Base-by-base conservation (phyloP, 257 asterid species). In the Nicotiana obtusifolia region DNA sequence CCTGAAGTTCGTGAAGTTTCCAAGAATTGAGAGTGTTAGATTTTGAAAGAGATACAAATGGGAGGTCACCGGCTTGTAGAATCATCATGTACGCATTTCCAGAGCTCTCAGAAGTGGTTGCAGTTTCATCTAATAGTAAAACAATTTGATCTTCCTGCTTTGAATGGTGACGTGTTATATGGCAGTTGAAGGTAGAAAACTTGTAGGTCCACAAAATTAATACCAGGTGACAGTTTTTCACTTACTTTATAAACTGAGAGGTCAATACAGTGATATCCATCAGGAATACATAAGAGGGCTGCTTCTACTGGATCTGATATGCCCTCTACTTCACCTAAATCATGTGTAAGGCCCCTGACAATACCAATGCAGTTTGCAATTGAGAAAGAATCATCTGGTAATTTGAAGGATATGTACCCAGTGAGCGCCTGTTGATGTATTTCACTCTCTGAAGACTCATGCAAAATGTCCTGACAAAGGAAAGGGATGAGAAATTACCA, bases 61-160 rank as follows among this genome's bases (percentile, higher is more conserved):
- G 88, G 64, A 96, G 90, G 80, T 87, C 91, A n/a, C 83, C 83
- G 83, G 93, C 91, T 84, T 88, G 91, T 73, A 90, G 79, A 79
- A 96, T 87, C 94, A 92, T 89, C 97, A 96, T 90, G 86, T 88
- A 89, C 77, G 98, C 92, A 84, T 89, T 92, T 73, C 94, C 95
- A 15, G 94, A 87, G 89, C 90, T 87, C 88, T 94, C 97, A 78
- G 93, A 87, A 83, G 88, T 81, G 59, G 86, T 60, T 57, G 85
- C 76, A 81, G 78, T 90, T 83, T 91, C 91, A 83, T 94, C 93
- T 82, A 96, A 81, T 76, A 94, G 87, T 62, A 96, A 44, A 80
- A 91, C 93, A 69, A 96, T 85, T 83, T 94, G 97, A 41, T 90
- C 95, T 44, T 96, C 99, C 99, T 96, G 97, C 81, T 87, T 84